A percentile compares a stretch with the other conserved stretches of the same genome.
These are phyloP conservation scores for Phaffomyces opuntiae DNA, from an alignment of 805 yeast species.

Conservation along the genomic window DNA sequence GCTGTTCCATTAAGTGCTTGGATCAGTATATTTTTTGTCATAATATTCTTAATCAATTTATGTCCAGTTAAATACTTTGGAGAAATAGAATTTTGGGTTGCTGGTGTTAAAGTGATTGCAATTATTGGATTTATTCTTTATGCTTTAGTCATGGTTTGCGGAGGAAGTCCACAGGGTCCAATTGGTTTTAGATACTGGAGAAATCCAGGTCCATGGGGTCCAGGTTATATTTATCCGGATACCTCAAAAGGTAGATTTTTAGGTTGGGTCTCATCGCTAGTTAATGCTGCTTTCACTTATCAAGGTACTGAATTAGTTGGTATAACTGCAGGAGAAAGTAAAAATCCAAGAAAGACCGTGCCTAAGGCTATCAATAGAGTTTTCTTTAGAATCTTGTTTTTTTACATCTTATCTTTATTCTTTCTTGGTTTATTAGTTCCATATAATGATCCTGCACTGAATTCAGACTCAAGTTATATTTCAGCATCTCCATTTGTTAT, in stretches of 20 bases:
- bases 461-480: slow-evolving; percentile 30
- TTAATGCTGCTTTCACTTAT: slow-evolving; percentile 70
- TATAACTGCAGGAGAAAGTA: slow-evolving; percentile 67
- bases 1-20: slow-evolving; percentile 68
- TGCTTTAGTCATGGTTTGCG: slow-evolving; percentile 66
- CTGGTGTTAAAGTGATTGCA: slow-evolving; percentile 59
- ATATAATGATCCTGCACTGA: slow-evolving; percentile 49
- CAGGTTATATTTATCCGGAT: slow-evolving; percentile 47
- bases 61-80: slow-evolving; percentile 68
- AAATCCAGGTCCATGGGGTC: slow-evolving; percentile 72
- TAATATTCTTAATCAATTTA: slow-evolving; percentile 47
- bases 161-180: slow-evolving; percentile 63
- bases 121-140: slow-evolving; percentile 65
- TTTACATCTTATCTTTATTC: slow-evolving; percentile 58
- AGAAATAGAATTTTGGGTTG: slow-evolving; percentile 72
- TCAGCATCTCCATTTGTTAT: slow-evolving; percentile 67
- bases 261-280: slow-evolving; percentile 64
- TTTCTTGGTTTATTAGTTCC: slow-evolving; percentile 70
- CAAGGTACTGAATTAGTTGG: slow-evolving; percentile 78
- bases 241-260: slow-evolving; percentile 50
- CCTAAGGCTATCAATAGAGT: slow-evolving; percentile 70
- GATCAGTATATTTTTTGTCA: slow-evolving; percentile 59
- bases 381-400: slow-evolving; percentile 54
- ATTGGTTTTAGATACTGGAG: slow-evolving; percentile 80
- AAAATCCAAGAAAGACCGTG: slow-evolving; percentile 62